phyloP scores from a whole-genome alignment of 768 basidiomycete genomes.

The Hypholoma sublateritium region DNA sequence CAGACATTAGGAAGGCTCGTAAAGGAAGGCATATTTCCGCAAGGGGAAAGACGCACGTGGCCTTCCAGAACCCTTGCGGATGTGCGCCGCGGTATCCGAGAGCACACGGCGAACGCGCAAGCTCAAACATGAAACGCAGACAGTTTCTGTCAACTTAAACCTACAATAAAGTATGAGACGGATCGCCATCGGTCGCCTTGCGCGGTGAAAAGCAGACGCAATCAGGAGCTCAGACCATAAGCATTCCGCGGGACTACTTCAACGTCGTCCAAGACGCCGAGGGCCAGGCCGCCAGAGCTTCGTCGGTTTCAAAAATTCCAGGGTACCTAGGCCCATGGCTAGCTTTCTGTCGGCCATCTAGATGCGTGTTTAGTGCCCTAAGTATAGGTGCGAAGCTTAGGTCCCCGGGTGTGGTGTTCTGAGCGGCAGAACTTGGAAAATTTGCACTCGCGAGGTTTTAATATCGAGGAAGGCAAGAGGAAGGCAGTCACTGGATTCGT shows the following conservation, averaged over 20 bases:
- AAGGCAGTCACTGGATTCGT: background rate
- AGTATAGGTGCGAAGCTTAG: background rate
- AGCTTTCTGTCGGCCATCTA: background rate
- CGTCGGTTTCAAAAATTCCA: background rate
- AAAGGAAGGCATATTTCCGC: slow-evolving; percentile 32
- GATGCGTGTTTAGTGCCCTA: background rate
- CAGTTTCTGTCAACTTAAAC: slow-evolving; percentile 28
- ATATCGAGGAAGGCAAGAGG: background rate
- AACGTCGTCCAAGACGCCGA: background rate
- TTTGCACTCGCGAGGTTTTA: background rate
- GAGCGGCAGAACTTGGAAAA: background rate
- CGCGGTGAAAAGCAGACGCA: too few species aligned
- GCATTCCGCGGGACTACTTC: background rate
- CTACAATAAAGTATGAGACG: background rate
- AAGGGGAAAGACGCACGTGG: slow-evolving; percentile 18
- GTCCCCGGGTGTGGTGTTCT: background rate
- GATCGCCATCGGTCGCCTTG: background rate
- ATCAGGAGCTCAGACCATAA: too few species aligned
- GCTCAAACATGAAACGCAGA: slow-evolving; percentile 22
- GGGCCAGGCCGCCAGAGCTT: background rate
- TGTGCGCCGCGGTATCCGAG: slow-evolving; percentile 22
- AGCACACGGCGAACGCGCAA: background rate
- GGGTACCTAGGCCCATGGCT: background rate
- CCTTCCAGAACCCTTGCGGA: slow-evolving; percentile 13
- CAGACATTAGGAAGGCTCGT: slow-evolving; percentile 21